Conservation (phyloP, 805 yeast species). For the Cyberlindnera maclurae region DNA sequence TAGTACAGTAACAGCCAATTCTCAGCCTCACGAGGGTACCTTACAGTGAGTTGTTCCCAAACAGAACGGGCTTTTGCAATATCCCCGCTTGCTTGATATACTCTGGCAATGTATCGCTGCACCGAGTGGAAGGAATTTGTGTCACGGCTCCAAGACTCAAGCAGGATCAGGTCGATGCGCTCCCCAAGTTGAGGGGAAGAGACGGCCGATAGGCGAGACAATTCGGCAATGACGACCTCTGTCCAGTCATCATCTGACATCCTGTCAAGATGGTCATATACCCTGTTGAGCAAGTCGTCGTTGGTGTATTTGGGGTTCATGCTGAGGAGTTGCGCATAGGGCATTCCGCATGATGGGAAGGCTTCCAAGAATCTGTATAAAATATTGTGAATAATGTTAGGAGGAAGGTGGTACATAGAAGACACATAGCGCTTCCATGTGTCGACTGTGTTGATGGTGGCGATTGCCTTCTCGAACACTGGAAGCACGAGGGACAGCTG, state of each 20-base stretch:
- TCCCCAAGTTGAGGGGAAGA: neutral
- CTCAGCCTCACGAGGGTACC: constrained; percentile 31
- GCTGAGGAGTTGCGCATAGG: constrained; percentile 12
- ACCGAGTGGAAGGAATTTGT: constrained; percentile 35
- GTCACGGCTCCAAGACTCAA: constrained; percentile 1
- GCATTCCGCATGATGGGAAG: constrained; percentile 5
- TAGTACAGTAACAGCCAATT: constrained; percentile 40
- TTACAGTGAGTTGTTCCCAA: constrained; percentile 18
- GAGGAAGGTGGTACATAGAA: constrained; percentile 6
- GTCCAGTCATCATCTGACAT: neutral
- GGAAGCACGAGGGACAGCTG: constrained; percentile 1
- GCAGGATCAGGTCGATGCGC: neutral
- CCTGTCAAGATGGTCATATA: neutral
- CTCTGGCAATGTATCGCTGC: constrained; percentile 34
- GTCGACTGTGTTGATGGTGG: constrained; percentile 1
- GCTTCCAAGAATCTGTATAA: constrained; percentile 6
- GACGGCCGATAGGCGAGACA: neutral
- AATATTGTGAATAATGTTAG: neutral
- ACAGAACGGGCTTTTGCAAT: constrained; percentile 18
- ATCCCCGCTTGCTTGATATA: constrained; percentile 27
- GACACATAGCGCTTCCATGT: constrained; percentile 11
- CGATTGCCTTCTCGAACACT: constrained; percentile 13
- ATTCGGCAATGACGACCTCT: neutral
- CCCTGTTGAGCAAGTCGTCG: neutral
- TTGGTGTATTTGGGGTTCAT: neutral